A percentile compares a stretch with the other conserved stretches of the same genome.
Evolutionary conservation across 192 early-diverging fungal species (phyloP).

Genomic region (Backusella mclennaniae): DNA sequence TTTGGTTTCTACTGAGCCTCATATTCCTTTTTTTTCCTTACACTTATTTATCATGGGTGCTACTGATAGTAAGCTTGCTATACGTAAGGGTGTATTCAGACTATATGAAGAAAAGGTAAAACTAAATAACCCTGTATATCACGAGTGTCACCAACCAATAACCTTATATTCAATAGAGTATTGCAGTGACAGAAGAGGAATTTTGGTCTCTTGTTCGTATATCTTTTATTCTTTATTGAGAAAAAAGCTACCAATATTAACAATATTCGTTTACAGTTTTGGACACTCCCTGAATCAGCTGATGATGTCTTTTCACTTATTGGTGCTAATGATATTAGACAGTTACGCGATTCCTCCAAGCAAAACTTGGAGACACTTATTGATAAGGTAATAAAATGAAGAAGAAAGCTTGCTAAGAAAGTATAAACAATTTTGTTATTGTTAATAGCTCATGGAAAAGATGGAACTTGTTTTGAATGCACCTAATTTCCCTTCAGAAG

Average conservation of each 20-base stretch:
- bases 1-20: not conserved
- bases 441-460: constrained; percentile 46
- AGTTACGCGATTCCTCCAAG: constrained; percentile 68
- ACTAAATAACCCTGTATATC: not conserved
- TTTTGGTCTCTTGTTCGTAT: constrained; percentile 48
- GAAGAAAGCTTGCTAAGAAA: not conserved
- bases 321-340: constrained; percentile 78
- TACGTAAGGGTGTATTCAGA: constrained; percentile 83
- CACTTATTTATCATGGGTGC: constrained; percentile 66
- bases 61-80: constrained; percentile 83
- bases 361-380: constrained; percentile 79
- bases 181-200: constrained; percentile 33
- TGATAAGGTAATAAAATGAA: constrained; percentile 54
- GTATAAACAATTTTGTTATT: not conserved
- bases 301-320: constrained; percentile 90
- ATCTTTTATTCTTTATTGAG: not conserved
- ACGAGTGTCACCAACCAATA: not conserved
- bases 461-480: constrained; percentile 49
- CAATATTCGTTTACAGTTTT: constrained; percentile 52
- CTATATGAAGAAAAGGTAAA: constrained; percentile 76
- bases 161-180: constrained; percentile 28
- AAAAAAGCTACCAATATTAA: not conserved
- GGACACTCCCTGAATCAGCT: constrained; percentile 67
- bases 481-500: constrained; percentile 48
- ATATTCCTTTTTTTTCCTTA: not conserved